Base-by-base conservation (phyloP, 768 basidiomycete genomes). In the Agaricus blazei region DNA sequence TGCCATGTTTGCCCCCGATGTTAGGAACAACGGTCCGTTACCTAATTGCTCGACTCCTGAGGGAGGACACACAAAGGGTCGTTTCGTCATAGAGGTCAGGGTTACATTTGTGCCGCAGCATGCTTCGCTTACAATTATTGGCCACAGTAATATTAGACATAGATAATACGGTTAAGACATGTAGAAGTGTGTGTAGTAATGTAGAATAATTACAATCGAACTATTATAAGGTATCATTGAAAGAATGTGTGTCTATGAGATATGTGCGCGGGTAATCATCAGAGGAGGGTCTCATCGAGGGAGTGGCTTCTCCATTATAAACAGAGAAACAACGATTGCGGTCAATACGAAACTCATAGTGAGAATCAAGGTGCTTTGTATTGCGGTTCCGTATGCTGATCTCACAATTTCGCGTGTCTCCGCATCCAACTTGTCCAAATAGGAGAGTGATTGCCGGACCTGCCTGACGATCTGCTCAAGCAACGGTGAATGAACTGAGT, bases 231-330 rank as follows among this genome's bases (percentile, higher is more conserved):
- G 34, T 34, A 34, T 34, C 34, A 34, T 8, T 34, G 7, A 34
- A 34, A 11, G 34, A 15, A 29, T 24, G 44, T 45, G 4, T 24
- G 7, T 19, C 19, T 19, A 19, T 19, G 19, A 19, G 11, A 12
- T 31, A 19, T 36, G 31, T 49, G 15, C 12, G 40, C 9, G 40
- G 40, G 6, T 14, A 14, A 48, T 49, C 15, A 34, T n/a, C 9
- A 23, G 4, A 36, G 23, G n/a, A 29, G 11, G 46, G 2, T 12
- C 26, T 48, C 34, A 52, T n/a, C 43, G 37, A 50, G 55, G 53
- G 11, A 76, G 64, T 1, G 70, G 60, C 61, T 75, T 80, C 62
- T 83, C 82, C 50, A 74, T 79, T 41, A 85, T 79, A 56, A 80
- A 83, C 2, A 75, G 45, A 1, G 79, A 75, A 1, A 75, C 70